Percentiles rank a stretch among this genome's conserved stretches.
Conservation (phyloP, 1,284 basidiomycete species). For the Rhodotorula sp. region DNA sequence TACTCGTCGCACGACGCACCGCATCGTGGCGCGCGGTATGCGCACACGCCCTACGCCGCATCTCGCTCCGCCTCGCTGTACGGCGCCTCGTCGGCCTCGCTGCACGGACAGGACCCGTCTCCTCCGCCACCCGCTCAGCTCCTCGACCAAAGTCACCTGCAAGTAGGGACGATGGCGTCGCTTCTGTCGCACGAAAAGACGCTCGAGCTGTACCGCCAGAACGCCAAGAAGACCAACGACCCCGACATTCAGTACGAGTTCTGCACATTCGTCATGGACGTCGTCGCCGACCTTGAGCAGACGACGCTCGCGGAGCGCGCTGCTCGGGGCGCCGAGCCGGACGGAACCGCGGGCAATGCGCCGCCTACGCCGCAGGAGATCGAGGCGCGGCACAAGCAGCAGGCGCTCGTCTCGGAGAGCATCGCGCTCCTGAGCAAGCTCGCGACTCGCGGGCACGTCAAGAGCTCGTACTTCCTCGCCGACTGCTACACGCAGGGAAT, state of each 20-base stretch:
- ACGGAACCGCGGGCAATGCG: background rate
- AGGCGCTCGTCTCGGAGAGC: slow-evolving; percentile 84
- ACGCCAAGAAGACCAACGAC: slow-evolving; percentile 98
- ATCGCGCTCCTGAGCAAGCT: slow-evolving; percentile 80
- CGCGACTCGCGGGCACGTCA: slow-evolving; percentile 88
- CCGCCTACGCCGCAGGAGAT: slow-evolving; percentile 54
- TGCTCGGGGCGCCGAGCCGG: background rate
- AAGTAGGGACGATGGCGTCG: slow-evolving; percentile 87
- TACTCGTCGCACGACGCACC: slow-evolving; percentile 27
- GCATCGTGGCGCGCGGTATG: slow-evolving; percentile 23
- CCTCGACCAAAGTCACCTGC: slow-evolving; percentile 89
- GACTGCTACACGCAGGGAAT: slow-evolving; percentile 98
- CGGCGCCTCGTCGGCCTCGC: slow-evolving; percentile 11
- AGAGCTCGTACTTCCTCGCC: slow-evolving; percentile 94
- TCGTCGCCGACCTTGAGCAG: slow-evolving; percentile 50
- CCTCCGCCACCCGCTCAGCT: slow-evolving; percentile 49
- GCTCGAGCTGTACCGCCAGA: slow-evolving; percentile 91
- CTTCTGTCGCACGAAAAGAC: slow-evolving; percentile 93
- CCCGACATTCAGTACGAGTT: slow-evolving; percentile 98
- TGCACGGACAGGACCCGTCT: background rate
- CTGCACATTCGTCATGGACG: slow-evolving; percentile 97
- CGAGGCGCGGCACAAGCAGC: slow-evolving; percentile 65
- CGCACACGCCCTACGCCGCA: slow-evolving; percentile 27
- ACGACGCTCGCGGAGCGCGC: slow-evolving; percentile 53
- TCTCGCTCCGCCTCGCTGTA: slow-evolving; percentile 33